These are phyloP conservation scores for Moricandia moricandioides DNA, from an alignment of 345 rosid species.

Conservation along the genomic window DNA sequence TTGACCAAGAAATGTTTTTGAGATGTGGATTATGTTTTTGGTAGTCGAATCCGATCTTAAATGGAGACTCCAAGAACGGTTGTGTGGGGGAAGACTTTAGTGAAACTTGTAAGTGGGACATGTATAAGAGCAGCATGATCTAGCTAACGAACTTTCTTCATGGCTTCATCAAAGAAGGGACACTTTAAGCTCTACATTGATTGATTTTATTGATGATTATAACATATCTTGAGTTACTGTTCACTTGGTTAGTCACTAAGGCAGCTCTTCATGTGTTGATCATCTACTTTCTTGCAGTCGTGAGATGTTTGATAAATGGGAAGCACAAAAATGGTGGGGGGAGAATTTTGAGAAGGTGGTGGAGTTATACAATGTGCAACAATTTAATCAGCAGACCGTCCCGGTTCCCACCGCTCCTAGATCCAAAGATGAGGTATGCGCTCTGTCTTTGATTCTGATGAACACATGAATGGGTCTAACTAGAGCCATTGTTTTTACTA, in stretches of 20 bases:
- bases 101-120: constrained; percentile 11
- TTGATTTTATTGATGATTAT: neutral
- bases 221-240: neutral
- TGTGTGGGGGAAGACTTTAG: constrained; percentile 14
- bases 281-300: constrained; percentile 53
- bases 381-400: constrained; percentile 59
- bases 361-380: constrained; percentile 92
- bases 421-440: constrained; percentile 67
- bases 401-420: constrained; percentile 58
- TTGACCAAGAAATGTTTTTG: constrained; percentile 27
- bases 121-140: neutral
- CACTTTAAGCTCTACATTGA: neutral
- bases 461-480: neutral
- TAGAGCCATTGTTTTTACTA: constrained; percentile 10
- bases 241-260: neutral
- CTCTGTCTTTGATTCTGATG: neutral
- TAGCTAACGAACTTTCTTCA: neutral
- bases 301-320: constrained; percentile 90
- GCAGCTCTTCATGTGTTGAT: neutral
- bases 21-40: constrained; percentile 27
- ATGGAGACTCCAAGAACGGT: constrained; percentile 22
- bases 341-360: constrained; percentile 89
- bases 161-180: neutral
- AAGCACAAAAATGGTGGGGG: constrained; percentile 99
- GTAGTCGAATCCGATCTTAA: constrained; percentile 23